Percentiles rank a stretch among this genome's conserved stretches.
These are phyloP conservation scores for Aspergillus pseudoviridinutans DNA, from an alignment of 2,329 filamentous ascomycete genomes.

Conservation along the genomic window DNA sequence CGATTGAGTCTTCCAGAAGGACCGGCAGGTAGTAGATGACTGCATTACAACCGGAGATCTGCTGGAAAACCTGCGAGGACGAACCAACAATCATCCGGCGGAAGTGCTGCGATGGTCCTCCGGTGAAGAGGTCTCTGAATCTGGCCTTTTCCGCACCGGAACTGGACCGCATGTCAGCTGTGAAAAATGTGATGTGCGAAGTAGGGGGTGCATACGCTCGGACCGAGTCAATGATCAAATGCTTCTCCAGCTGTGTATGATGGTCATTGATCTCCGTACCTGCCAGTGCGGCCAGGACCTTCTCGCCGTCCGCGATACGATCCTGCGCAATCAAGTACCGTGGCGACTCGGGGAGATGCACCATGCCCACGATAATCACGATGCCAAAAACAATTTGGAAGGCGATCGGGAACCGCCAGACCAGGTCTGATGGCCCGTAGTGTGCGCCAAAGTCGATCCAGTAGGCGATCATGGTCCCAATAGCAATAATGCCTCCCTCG, in stretches of 20 bases:
- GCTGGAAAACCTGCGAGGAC: slow-evolving; percentile 44
- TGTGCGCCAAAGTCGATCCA: slow-evolving; percentile 49
- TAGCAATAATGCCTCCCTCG: slow-evolving; percentile 50
- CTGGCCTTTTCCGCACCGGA: slow-evolving; percentile 52
- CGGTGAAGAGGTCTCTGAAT: slow-evolving; percentile 40
- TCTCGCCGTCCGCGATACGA: slow-evolving; percentile 45
- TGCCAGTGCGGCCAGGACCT: slow-evolving; percentile 50
- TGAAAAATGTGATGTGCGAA: background rate
- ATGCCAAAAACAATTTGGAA: slow-evolving; percentile 51
- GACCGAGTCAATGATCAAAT: slow-evolving; percentile 65
- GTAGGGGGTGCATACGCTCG: slow-evolving; percentile 45
- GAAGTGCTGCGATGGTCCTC: slow-evolving; percentile 38
- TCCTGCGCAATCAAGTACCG: slow-evolving; percentile 46
- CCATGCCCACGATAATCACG: slow-evolving; percentile 42
- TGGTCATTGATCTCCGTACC: slow-evolving; percentile 48
- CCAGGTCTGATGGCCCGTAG: slow-evolving; percentile 32
- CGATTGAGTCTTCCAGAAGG: slow-evolving; percentile 47
- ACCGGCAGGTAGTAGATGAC: slow-evolving; percentile 49
- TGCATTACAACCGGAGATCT: slow-evolving; percentile 49
- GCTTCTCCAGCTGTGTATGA: slow-evolving; percentile 57
- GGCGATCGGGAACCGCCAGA: slow-evolving; percentile 52
- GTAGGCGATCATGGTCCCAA: slow-evolving; percentile 52
- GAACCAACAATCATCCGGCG: slow-evolving; percentile 40
- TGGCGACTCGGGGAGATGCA: slow-evolving; percentile 43
- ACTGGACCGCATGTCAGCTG: slow-evolving; percentile 42